Evolutionary conservation across 148 eudicot genomes (phyloP), one percentile per base, ranked within the genome.

Genomic region (Arctostaphylos glauca): DNA sequence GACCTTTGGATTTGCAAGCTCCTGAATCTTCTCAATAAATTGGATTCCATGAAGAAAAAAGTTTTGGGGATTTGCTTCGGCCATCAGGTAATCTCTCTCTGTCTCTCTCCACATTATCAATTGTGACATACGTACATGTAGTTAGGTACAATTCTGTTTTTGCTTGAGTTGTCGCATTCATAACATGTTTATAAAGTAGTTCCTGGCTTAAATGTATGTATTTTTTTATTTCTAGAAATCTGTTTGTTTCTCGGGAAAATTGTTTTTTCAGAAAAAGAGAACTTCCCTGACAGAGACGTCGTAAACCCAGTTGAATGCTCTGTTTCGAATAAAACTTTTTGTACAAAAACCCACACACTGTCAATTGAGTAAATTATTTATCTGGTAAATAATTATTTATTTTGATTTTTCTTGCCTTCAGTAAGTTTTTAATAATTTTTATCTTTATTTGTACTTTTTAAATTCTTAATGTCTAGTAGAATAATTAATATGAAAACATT

Each of bases 31-130:
- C 86, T 96, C 64, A 82, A 83, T 19, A 84, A 77, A 41, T 84
- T 96, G 88, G 91, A 91, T 84, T 85, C 86, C 13, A 55, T 91
- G 92, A 93, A 96, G 83, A 96, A 91, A 71, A 93, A 84, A 53
- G 87, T 96, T 15, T 94, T 96, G 38, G 99, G 99, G 25, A 89
- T 96, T 83, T 96, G 99, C 89, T 96, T 96, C 81, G 99, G 99
- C 18, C 99, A 96, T 80, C 99, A 96, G 97, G 99, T 94, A 86
- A 8, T 2, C 18, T 0, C 6, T 77, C 46, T 13, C 2, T 4
- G 14, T 31, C 21, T 1, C 18, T 7, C 67, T n/a, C 2, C 4
- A 31, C 38, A 31, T 31, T 31, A 31, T 31, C 38, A 31, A 31
- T 31, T 1, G 38, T 31, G 38, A 31, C 38, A 0, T 31, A 50